Conservation (phyloP, 2,329 filamentous ascomycete genomes). For the Fusarium duplospermum region DNA sequence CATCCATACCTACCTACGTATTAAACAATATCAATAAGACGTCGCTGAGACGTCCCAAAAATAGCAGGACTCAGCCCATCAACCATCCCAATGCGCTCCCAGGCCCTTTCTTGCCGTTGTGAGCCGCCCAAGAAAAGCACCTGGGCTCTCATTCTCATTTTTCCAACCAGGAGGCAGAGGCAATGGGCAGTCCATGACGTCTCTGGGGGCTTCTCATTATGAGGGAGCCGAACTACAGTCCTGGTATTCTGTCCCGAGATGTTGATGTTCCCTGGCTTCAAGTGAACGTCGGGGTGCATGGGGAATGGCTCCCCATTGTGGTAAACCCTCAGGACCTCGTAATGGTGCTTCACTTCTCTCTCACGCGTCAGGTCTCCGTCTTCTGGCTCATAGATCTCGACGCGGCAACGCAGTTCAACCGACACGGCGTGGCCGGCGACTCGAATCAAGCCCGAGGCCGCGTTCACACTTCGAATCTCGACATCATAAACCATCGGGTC, state of each 20-base stretch:
- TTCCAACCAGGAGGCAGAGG: not conserved
- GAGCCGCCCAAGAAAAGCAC: not conserved
- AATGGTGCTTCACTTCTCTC: not conserved
- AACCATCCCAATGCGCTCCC: not conserved
- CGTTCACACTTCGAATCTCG: not conserved
- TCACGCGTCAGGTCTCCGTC: not conserved
- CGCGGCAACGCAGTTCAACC: not conserved
- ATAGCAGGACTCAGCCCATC: not conserved
- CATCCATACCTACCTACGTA: not conserved
- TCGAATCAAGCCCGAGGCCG: not conserved
- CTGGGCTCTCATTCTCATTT: not conserved
- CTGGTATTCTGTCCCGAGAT: not conserved
- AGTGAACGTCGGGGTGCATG: conserved; percentile 1
- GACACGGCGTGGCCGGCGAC: not conserved
- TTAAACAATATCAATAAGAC: not conserved
- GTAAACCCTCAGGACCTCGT: not conserved
- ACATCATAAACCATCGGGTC: not conserved
- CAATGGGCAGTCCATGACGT: not conserved
- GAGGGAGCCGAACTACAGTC: not conserved
- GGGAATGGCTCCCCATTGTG: not conserved
- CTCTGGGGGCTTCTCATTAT: not conserved
- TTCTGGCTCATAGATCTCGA: not conserved
- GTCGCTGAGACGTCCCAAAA: not conserved
- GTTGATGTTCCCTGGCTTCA: not conserved
- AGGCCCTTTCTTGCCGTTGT: not conserved